Conservation (phyloP, 2,329 filamentous ascomycete genomes). For the Trichoderma sp. region DNA sequence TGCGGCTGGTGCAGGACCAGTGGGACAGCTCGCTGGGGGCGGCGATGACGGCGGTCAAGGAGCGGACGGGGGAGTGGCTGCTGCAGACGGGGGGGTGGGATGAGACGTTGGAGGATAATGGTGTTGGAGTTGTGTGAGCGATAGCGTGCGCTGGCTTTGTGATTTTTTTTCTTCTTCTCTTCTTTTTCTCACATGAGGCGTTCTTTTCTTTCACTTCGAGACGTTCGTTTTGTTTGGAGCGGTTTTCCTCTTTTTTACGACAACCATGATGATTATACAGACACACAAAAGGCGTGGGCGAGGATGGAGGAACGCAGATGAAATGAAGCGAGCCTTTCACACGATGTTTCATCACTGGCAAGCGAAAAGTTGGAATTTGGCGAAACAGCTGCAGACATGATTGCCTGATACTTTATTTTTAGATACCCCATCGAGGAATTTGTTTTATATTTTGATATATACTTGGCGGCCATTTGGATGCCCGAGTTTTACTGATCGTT, state of each 20-base stretch:
- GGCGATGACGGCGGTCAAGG: constrained; percentile 71
- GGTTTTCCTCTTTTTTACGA: not conserved
- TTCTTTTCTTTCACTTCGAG: not conserved
- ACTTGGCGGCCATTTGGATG: not conserved
- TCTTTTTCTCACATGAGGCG: not conserved
- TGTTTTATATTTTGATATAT: constrained; percentile 28
- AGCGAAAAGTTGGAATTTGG: constrained; percentile 26
- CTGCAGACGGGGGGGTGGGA: constrained; percentile 85
- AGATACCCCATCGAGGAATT: constrained; percentile 36
- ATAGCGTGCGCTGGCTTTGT: not conserved
- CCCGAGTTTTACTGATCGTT: too few species aligned
- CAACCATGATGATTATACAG: constrained; percentile 10
- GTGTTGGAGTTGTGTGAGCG: constrained; percentile 42
- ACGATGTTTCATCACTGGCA: constrained; percentile 6
- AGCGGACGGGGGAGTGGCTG: constrained; percentile 72
- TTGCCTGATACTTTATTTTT: constrained; percentile 28
- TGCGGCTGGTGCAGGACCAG: constrained; percentile 84
- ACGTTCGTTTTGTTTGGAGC: not conserved
- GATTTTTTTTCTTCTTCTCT: not conserved
- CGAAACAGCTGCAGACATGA: not conserved
- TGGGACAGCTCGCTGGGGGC: constrained; percentile 87
- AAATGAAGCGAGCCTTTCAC: not conserved
- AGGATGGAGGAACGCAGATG: not conserved
- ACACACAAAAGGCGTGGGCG: not conserved
- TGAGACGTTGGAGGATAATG: constrained; percentile 66